These are phyloP conservation scores for Zangia roseola DNA, from an alignment of 768 basidiomycete species.

Conservation along the genomic window DNA sequence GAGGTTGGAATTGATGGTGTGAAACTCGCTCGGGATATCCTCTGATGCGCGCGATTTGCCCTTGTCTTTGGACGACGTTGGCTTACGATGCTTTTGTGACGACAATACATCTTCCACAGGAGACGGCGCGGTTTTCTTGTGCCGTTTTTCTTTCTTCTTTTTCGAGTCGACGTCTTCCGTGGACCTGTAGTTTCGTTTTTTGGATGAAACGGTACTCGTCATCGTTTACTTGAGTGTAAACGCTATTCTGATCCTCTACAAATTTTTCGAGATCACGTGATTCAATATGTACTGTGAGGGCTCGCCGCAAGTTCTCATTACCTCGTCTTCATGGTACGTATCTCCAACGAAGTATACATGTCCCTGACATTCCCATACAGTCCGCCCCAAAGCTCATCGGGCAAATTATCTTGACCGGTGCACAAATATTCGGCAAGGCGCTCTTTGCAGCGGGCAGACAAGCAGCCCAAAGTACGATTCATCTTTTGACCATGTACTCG, in stretches of 20 bases:
- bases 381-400: conserved; percentile 76
- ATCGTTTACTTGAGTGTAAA: conserved; percentile 9
- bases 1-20: conserved; percentile 61
- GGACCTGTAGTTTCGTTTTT: conserved; percentile 52
- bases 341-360: background rate
- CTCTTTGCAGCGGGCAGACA: conserved; percentile 88
- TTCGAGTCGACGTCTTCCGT: conserved; percentile 18
- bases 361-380: conserved; percentile 37
- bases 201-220: conserved; percentile 20
- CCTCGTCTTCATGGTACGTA: conserved; percentile 23
- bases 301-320: background rate
- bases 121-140: conserved; percentile 10
- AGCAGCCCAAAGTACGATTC: conserved; percentile 82
- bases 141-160: conserved; percentile 36
- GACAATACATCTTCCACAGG: conserved; percentile 7
- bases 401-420: conserved; percentile 75
- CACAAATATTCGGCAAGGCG: conserved; percentile 88
- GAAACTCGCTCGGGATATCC: conserved; percentile 50
- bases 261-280: conserved; percentile 25
- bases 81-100: conserved; percentile 16
- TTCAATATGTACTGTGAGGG: background rate
- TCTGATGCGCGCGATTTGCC: conserved; percentile 33
- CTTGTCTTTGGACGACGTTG: conserved; percentile 33
- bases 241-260: too few species aligned
- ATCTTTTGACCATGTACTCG: background rate